Percentiles rank a stretch among this genome's conserved stretches.
Conservation (phyloP, 768 basidiomycete species). For the Amanita rubescens region DNA sequence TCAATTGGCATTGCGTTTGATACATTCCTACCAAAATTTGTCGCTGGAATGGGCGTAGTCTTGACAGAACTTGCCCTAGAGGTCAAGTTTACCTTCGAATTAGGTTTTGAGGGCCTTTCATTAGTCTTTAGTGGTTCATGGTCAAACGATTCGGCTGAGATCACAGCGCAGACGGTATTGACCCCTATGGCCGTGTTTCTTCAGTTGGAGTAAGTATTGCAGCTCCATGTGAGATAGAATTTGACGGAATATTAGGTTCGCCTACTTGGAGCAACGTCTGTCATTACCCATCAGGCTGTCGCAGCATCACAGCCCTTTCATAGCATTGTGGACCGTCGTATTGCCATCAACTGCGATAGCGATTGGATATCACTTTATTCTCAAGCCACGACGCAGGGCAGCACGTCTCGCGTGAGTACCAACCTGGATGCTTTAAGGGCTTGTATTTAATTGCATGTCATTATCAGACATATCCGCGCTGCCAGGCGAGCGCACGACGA, state of each 20-base stretch:
- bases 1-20: constrained; percentile 42
- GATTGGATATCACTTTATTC: constrained; percentile 48
- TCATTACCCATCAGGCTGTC: constrained; percentile 53
- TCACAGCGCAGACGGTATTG: constrained; percentile 38
- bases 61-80: constrained; percentile 50
- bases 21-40: constrained; percentile 38
- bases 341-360: constrained; percentile 48
- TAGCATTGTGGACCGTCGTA: constrained; percentile 45
- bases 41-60: constrained; percentile 43
- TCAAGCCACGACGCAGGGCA: constrained; percentile 47
- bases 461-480: constrained; percentile 54
- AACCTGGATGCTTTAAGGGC: background rate
- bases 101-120: constrained; percentile 36
- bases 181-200: constrained; percentile 42
- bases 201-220: constrained; percentile 45
- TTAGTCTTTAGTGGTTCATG: constrained; percentile 42
- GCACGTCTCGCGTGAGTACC: constrained; percentile 45
- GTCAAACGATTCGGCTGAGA: constrained; percentile 34
- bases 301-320: constrained; percentile 33
- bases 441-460: background rate
- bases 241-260: constrained; percentile 29
- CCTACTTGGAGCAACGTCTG: constrained; percentile 51
- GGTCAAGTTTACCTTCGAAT: constrained; percentile 42
- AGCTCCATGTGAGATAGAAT: constrained; percentile 13
- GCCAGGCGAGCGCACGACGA: constrained; percentile 60